phyloP scores from a whole-genome alignment of 2,329 filamentous ascomycete genomes.

The Neofusicoccum cordaticola region DNA sequence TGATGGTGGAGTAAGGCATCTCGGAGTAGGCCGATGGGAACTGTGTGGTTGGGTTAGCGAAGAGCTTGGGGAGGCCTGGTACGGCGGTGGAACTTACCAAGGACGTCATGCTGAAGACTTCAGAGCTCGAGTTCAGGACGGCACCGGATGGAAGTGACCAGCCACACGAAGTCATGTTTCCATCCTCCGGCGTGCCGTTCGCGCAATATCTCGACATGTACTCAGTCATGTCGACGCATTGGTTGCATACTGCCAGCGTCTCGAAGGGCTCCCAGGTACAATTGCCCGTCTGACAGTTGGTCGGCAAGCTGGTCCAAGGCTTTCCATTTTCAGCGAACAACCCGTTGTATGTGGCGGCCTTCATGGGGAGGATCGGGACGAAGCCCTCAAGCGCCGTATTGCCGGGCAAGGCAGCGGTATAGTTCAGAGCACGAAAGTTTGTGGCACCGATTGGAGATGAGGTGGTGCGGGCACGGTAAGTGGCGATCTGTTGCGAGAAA shows the following conservation, averaged over 20 bases:
- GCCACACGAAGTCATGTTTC: slow-evolving; percentile 14
- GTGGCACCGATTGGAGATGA: background rate
- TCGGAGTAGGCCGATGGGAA: slow-evolving; percentile 13
- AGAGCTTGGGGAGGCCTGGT: too few species aligned
- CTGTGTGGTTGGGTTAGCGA: too few species aligned
- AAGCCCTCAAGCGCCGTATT: slow-evolving; percentile 11
- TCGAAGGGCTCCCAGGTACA: slow-evolving; percentile 32
- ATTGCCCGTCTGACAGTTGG: slow-evolving; percentile 33
- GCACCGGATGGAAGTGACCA: slow-evolving; percentile 17
- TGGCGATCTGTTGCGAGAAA: slow-evolving; percentile 17
- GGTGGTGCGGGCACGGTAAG: slow-evolving; percentile 13
- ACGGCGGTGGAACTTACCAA: background rate
- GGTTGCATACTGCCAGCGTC: slow-evolving; percentile 30
- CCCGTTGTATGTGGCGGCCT: slow-evolving; percentile 31
- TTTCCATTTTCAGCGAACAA: slow-evolving; percentile 24
- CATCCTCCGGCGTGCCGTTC: background rate
- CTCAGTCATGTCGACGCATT: slow-evolving; percentile 16
- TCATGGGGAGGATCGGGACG: slow-evolving; percentile 23
- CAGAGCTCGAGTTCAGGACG: slow-evolving; percentile 15
- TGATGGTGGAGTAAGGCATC: slow-evolving; percentile 19
- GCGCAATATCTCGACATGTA: slow-evolving; percentile 15
- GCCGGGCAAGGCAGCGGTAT: slow-evolving; percentile 16
- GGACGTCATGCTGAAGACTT: slow-evolving; percentile 20
- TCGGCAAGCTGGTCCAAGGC: slow-evolving; percentile 20
- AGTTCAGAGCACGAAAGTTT: slow-evolving; percentile 18